Evolutionary conservation across 768 basidiomycete genomes (phyloP), one percentile per base, ranked within the genome.

Genomic region (Arthromyces matolae): DNA sequence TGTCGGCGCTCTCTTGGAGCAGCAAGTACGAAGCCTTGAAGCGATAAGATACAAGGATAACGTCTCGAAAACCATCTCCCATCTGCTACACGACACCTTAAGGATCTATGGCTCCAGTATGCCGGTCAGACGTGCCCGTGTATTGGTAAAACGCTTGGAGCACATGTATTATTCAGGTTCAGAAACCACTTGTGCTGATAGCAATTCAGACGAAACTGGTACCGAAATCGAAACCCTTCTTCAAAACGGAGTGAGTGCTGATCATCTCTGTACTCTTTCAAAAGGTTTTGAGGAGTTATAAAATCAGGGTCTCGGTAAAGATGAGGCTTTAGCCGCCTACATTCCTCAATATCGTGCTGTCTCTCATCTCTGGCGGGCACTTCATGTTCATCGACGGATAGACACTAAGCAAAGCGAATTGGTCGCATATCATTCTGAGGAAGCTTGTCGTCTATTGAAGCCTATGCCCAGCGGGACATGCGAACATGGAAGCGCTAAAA

Each of bases 291-390:
- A 42, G 28, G 38, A 19, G 9, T 39, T 41, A n/a, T 29, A 18
- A 1, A 14, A 24, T 14, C 43, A 76, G 75, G 45, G 57, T 27
- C 51, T 72, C 6, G 69, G 64, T 0, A 57, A 63, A 28, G 77
- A 78, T 50, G 40, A 37, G 1, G 57, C 48, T 0, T 60, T 78
- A 16, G 59, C 61, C 3, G 50, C 50, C 10, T 74, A 68, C 42
- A 56, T 60, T 22, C 45, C 55, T 6, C 80, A 86, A 57, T 81
- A 84, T 55, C 72, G 68, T 23, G 73, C 79, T 1, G 64, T 73
- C 1, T 69, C 75, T 0, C 79, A 86, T 56, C 70, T 93, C 20
- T 87, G 84, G 82, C 66, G 80, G 36, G 81, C 84, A 0, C 66
- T 93, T 16, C 83, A 88, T 57, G 75, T 80, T 16, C 89, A 93